Conservation (phyloP, 2,329 filamentous ascomycete species). For the Fusarium paranaense region DNA sequence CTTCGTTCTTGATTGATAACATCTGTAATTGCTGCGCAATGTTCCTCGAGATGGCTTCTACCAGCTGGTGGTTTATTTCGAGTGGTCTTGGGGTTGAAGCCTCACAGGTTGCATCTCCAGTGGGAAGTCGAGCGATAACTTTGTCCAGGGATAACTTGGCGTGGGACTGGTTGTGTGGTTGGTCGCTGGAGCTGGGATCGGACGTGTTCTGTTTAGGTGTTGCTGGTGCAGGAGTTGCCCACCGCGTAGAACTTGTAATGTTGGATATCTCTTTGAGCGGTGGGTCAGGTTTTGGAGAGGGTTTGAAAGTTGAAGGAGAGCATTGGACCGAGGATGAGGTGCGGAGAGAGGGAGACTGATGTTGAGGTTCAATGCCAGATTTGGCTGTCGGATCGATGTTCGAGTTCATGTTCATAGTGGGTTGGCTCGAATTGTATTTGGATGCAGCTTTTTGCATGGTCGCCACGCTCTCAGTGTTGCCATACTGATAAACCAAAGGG, state of each 20-base stretch:
- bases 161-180: background rate
- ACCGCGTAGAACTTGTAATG: background rate
- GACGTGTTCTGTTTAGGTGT: background rate
- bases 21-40: conserved; percentile 59
- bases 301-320: background rate
- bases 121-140: background rate
- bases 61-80: conserved; percentile 53
- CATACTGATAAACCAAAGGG: background rate
- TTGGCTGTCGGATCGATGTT: background rate
- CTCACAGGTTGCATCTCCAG: conserved; percentile 28
- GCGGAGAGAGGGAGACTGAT: background rate
- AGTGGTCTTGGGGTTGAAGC: conserved; percentile 42
- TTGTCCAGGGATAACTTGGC: background rate
- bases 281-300: background rate
- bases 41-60: conserved; percentile 59
- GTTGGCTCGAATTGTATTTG: too few species aligned
- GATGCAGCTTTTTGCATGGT: background rate
- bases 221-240: background rate
- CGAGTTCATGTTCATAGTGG: background rate
- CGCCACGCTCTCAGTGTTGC: background rate
- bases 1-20: conserved; percentile 45
- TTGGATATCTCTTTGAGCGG: background rate
- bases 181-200: background rate
- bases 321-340: background rate
- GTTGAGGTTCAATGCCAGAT: background rate